Evolutionary conservation across 2,329 filamentous ascomycete species (phyloP).

Genomic region (Ophiostoma piceae): DNA sequence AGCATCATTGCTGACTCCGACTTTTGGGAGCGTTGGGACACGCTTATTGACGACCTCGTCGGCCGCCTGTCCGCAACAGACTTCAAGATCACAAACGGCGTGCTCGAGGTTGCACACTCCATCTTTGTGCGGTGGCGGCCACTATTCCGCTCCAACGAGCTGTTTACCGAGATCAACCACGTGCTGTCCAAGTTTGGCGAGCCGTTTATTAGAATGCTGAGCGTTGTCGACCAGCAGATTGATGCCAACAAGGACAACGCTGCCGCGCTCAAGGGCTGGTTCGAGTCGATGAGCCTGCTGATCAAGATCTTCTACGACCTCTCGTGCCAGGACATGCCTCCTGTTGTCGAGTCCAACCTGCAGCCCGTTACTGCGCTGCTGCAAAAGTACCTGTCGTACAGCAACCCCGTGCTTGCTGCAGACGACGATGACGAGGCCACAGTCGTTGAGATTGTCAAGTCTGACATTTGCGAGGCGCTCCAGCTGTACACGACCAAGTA

Average conservation of each 20-base stretch:
- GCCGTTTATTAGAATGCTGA: constrained; percentile 75
- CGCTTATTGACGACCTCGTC: constrained; percentile 77
- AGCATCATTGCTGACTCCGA: constrained; percentile 97
- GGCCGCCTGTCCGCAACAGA: constrained; percentile 78
- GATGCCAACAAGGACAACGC: constrained; percentile 71
- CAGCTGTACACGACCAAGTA: constrained; percentile 92
- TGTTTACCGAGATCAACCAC: constrained; percentile 95
- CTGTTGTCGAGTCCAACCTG: constrained; percentile 88
- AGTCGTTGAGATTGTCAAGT: constrained; percentile 78
- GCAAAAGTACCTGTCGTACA: constrained; percentile 88
- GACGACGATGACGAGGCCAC: constrained; percentile 83
- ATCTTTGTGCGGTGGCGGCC: constrained; percentile 97
- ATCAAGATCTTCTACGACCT: constrained; percentile 93
- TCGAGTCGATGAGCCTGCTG: constrained; percentile 79
- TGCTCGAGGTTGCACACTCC: constrained; percentile 94
- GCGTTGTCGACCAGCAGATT: constrained; percentile 67
- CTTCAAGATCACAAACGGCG: constrained; percentile 81
- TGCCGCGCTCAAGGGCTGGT: constrained; percentile 67
- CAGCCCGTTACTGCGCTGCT: constrained; percentile 69
- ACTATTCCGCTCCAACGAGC: constrained; percentile 83
- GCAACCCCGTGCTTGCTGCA: constrained; percentile 63
- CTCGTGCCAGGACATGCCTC: constrained; percentile 93
- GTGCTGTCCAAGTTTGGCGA: constrained; percentile 79
- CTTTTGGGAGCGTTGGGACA: constrained; percentile 94
- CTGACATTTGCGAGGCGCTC: constrained; percentile 86